A percentile compares a stretch with the other conserved stretches of the same genome.
phyloP scores from a whole-genome alignment of 352 stramenopile genomes.

The Phytopythium helicoides region DNA sequence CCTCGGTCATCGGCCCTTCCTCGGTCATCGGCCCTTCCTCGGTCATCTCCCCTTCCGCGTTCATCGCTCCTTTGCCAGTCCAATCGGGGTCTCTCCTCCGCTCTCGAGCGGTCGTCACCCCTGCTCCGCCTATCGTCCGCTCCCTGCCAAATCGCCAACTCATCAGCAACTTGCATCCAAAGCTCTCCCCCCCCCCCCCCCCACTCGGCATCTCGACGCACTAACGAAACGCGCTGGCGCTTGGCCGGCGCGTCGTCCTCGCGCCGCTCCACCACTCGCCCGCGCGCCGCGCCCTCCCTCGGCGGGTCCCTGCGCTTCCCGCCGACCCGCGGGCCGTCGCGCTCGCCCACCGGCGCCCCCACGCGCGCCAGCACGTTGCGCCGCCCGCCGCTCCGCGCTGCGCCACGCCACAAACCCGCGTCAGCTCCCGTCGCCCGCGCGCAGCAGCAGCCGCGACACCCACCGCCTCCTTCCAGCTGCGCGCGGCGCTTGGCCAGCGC shows the following conservation, averaged over 20 bases:
- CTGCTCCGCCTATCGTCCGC: too few species aligned
- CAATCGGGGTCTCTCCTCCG: too few species aligned
- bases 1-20: too few species aligned
- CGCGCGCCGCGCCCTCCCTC: conserved; percentile 19
- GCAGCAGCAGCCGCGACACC: neutral
- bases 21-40: too few species aligned
- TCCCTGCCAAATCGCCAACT: too few species aligned
- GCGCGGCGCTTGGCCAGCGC: conserved; percentile 51
- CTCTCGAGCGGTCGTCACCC: too few species aligned
- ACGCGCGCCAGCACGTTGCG: conserved; percentile 33
- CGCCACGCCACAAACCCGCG: too few species aligned
- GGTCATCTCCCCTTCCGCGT: neutral
- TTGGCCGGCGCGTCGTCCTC: conserved; percentile 24
- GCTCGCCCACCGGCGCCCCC: conserved; percentile 5
- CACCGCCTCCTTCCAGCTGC: conserved; percentile 34
- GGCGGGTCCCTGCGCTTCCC: conserved; percentile 17
- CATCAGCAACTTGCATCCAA: too few species aligned
- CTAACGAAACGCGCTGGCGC: conserved; percentile 39
- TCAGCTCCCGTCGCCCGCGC: too few species aligned
- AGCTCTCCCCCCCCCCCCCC: too few species aligned
- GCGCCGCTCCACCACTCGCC: conserved; percentile 29
- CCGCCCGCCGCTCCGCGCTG: conserved; percentile 1
- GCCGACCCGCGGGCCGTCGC: conserved; percentile 18
- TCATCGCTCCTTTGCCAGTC: too few species aligned
- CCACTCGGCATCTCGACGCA: too few species aligned